These are phyloP conservation scores for Macrotyloma uniflorum DNA, from an alignment of 306 rosid species.

Conservation along the genomic window DNA sequence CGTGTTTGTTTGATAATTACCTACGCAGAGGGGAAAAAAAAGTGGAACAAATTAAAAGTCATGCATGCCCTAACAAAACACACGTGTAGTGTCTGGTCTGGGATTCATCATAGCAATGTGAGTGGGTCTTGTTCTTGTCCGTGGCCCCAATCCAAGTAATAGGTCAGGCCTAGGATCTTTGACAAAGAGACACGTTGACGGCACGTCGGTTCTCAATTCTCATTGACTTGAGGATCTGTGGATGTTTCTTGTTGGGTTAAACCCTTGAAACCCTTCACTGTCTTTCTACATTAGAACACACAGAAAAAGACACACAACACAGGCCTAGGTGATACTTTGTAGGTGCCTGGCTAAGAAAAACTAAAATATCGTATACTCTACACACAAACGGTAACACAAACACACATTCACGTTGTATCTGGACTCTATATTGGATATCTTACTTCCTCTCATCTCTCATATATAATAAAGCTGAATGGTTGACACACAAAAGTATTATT, in stretches of 20 bases:
- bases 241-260: slow-evolving; percentile 55
- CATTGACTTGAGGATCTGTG: slow-evolving; percentile 43
- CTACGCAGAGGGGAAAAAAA: background rate
- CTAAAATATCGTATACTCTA: background rate
- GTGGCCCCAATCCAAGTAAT: background rate
- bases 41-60: background rate
- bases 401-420: background rate
- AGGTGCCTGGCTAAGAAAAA: background rate
- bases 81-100: slow-evolving; percentile 59
- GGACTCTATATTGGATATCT: slow-evolving; percentile 7
- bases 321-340: background rate
- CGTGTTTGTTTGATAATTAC: slow-evolving; percentile 22
- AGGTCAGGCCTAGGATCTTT: slow-evolving; percentile 8
- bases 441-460: background rate
- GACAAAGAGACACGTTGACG: slow-evolving; percentile 44
- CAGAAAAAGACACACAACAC: background rate
- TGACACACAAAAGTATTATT: background rate
- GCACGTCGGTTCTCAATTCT: slow-evolving; percentile 20
- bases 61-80: slow-evolving; percentile 26
- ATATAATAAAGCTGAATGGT: background rate
- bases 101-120: slow-evolving; percentile 37
- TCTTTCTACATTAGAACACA: slow-evolving; percentile 24
- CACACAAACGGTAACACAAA: background rate
- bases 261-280: slow-evolving; percentile 37
- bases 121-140: slow-evolving; percentile 44